Base-by-base conservation (phyloP, 2,329 filamentous ascomycete species). In the Fusarium sp. region DNA sequence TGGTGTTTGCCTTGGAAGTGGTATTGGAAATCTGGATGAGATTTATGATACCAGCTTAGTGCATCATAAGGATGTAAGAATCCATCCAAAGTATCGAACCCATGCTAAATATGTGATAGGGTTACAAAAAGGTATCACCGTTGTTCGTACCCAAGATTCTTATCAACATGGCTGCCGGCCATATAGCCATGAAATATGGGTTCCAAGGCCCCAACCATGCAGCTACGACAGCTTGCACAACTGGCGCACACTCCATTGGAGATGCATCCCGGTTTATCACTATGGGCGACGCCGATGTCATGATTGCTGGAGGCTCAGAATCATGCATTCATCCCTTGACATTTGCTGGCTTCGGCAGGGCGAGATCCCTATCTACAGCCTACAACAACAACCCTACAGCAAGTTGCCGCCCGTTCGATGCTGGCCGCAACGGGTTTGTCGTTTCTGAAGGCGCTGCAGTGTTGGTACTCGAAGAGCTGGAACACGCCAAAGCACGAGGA, bases 311-410 rank as follows among this genome's bases (percentile, higher is more conserved):
- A 40, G 95, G 95, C 27, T 89, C 95, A 11, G 96, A 99, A 79
- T 94, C 95, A 1, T 99, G 96, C 77, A 95, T 99, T 56, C 95
- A 99, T 76, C 96, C 96, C 11, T 84, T 99, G 41, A 92, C 95
- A 3, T 91, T 98, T 70, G 93, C 94, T 9, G 96, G 95, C 9
- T 99, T 99, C 75, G 91, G 93, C 23, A 87, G 94, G 64, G 93
- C 94, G 2, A 88, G 95, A 60, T 97, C 94, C 51, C 82, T 99
- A 35, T 90, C 93, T 9, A 97, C 93, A 0, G 86, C 84, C 5
- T 96, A 89, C 81, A 97, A 97, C 74, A 82, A 91, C 61, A 78
- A 84, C 11, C 94, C 95, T 0, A 70, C 81, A 3, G 82, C 86
- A 45, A 89, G 94, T 48, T 97, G 94, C 29, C 86, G 96, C 11